Base-by-base conservation (phyloP, 2,329 filamentous ascomycete species). In the Hymenoscyphus infarciens region DNA sequence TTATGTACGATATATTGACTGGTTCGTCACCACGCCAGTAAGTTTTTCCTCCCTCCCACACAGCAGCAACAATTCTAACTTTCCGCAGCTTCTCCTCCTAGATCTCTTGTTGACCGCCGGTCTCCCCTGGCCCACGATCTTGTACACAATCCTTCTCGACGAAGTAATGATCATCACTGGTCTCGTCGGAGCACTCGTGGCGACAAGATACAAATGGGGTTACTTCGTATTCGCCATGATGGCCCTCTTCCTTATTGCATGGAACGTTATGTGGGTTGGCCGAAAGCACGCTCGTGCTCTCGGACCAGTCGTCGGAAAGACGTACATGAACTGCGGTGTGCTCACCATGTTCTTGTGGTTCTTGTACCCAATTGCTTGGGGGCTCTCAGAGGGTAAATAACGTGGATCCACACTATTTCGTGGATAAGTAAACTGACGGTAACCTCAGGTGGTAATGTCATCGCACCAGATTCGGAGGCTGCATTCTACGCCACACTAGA, bases 401-500 rank as follows among this genome's bases (percentile, higher is more conserved):
- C 1, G 5, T 11, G n/a, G 5, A 11, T 3, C 25, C 19, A 22
- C n/a, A 19, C 19, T 22, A 4, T 13, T 45, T 7, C 1, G 10
- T 5, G 19, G 10, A 49, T 4, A 11, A 2, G 19, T 4, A 22
- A 49, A 22, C 42, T 49, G 11, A 49, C 19, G 10, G 10, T 11
- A 10, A 22, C 19, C 25, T 10, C 7, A 49, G 42, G 42, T 35
- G 86, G 85, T 11, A 89, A 89, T 68, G 75, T 87, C 65, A 87
- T 89, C 58, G 75, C 86, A 1, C 83, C 85, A 0, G 87, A 90
- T 70, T 84, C 83, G 0, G 87, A 90, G 71, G 85, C 85, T 11
- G 76, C 88, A 83, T 35, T 90, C 72, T 91, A 90, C 70, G 86
- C 87, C 52, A 76, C 89, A 2, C 78, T 91, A 0, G 87, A 90